Base-by-base conservation (phyloP, 192 early-diverging fungal genomes). In the Lunasporangiospora selenospora region DNA sequence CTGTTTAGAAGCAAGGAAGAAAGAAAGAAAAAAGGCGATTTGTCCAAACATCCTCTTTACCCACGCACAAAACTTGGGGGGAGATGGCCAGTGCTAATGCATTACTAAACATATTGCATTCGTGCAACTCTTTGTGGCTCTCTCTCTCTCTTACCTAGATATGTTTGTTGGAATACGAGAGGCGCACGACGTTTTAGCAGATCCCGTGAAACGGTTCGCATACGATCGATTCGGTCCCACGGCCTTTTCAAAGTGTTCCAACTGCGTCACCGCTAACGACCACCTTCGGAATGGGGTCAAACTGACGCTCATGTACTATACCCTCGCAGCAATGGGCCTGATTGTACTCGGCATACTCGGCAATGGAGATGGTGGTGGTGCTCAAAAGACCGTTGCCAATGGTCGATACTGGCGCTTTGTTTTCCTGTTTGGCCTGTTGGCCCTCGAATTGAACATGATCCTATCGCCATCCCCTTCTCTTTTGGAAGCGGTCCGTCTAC, bases 351-450 rank as follows among this genome's bases (percentile, higher is more conserved):
- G 33, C 13, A 19, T 18, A 23, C 12, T 44, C 1, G 51, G 61
- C 2, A 44, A 37, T 5, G n/a, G n/a, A n/a, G n/a, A n/a, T n/a
- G n/a, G n/a, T n/a, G n/a, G n/a, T n/a, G n/a, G n/a, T n/a, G n/a
- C n/a, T n/a, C n/a, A n/a, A n/a, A n/a, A n/a, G n/a, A n/a, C n/a
- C n/a, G 61, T 19, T 0, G 40, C 18, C 4, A 37, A 45, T n/a
- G 62, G 62, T 12, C 31, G 36, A 18, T 65, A 65, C 36, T 65
- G 62, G 62, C 41, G 50, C 3, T 63, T 32, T 32, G 19, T 43
- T 8, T 1, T 36, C 33, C 21, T 53, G 29, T n/a, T 6, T 0
- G 38, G 3, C 5, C 34, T 63, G 21, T n/a, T 16, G 2, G 41
- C 33, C 0, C 27, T 39, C 31, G 61, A 63, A 9, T 21, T 55